Percentiles rank a stretch among this genome's conserved stretches.
Evolutionary conservation across 306 rosid genomes (phyloP).

Genomic region (Medicago lupulina): DNA sequence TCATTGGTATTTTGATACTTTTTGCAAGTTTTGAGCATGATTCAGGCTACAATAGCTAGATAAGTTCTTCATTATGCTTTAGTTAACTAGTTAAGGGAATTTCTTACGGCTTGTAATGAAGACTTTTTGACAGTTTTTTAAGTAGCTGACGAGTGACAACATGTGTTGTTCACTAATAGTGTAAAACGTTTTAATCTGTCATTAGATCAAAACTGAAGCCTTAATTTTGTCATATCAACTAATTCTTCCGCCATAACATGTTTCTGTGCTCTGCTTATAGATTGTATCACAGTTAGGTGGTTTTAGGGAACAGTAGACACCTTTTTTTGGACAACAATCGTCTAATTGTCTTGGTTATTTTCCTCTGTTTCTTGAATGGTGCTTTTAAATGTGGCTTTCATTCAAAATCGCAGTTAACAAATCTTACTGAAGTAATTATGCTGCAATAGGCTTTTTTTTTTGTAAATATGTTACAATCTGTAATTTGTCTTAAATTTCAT

Average conservation of each 20-base stretch:
- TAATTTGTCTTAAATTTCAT: constrained; percentile 13
- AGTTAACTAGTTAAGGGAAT: neutral
- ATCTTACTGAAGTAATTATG: constrained; percentile 26
- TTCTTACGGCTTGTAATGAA: neutral
- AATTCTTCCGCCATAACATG: too few species aligned
- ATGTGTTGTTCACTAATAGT: neutral
- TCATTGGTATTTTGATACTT: constrained; percentile 3
- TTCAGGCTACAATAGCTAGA: neutral
- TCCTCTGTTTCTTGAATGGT: constrained; percentile 17
- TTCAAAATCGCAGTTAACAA: constrained; percentile 9
- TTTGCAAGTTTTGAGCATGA: neutral
- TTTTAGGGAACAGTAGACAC: neutral
- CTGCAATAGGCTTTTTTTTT: constrained; percentile 9
- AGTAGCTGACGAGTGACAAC: constrained; percentile 10
- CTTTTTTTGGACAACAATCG: neutral
- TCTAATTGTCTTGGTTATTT: neutral
- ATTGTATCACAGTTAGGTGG: too few species aligned
- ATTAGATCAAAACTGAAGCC: constrained; percentile 14
- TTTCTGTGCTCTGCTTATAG: too few species aligned
- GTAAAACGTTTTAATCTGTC: neutral
- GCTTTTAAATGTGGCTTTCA: neutral
- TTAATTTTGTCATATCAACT: neutral
- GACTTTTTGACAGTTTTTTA: constrained; percentile 1
- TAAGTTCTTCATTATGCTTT: constrained; percentile 11
- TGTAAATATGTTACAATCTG: constrained; percentile 6